Base-by-base conservation (phyloP, 306 rosid species). In the Prunus padus region DNA sequence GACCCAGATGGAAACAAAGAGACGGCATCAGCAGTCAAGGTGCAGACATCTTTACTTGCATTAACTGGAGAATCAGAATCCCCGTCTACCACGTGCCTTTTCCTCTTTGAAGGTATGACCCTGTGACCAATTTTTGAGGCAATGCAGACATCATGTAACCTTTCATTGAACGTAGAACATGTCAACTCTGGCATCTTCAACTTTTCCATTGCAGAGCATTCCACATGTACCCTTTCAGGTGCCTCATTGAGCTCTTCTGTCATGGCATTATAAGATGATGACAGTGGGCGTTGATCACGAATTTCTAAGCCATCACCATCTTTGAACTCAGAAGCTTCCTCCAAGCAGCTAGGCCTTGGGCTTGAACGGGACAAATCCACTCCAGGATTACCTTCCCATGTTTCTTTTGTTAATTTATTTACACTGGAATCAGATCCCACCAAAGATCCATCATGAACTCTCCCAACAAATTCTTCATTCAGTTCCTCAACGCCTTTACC, bases 71-170 rank as follows among this genome's bases (percentile, higher is more conserved):
- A 69, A 86, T 82, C 84, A 78, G 84, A 83, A 72, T 74, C 86
- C 50, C 50, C 66, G 74, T 84, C 87, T 70, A 65, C 77, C 40
- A 49, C 42, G 44, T 33, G 83, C 79, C 82, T 78, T 80, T 86
- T 93, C 71, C 89, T 85, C 68, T 86, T 87, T 46, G 84, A 86
- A 69, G 89, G 78, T 65, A 62, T 20, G 18, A 77, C 72, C 25
- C 77, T 82, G 61, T 82, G 82, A 69, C 56, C 70, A 25, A 67
- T 84, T 71, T 79, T 76, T 28, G 11, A 75, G 76, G 74, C 81
- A 76, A 20, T 74, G 68, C 3, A 37, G 19, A 74, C 81, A 63
- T 52, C 65, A 37, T 30, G 69, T 44, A 64, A 68, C 69, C 54
- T 76, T 56, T 55, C 86, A 57, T 67, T 79, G 25, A 26, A 26